Evolutionary conservation across 345 rosid genomes (phyloP).

Genomic region (Eucalyptus caleyi): DNA sequence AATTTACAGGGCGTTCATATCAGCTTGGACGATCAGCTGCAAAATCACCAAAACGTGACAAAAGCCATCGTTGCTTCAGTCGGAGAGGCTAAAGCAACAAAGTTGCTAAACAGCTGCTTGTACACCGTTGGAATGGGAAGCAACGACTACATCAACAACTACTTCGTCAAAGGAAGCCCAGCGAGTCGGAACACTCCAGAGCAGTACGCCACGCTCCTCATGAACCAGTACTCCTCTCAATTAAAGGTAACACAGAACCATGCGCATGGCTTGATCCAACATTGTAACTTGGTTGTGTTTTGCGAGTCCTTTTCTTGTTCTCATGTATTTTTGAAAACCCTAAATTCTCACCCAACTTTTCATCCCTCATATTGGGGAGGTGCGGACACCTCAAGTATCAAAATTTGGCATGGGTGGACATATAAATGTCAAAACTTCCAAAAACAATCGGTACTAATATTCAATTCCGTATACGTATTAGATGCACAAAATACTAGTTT

Average conservation of each 20-base stretch:
- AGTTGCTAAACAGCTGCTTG: constrained; percentile 12
- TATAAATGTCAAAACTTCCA: no score
- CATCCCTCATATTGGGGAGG: not conserved
- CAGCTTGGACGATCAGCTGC: constrained; percentile 24
- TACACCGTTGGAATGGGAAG: constrained; percentile 18
- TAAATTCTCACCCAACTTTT: not conserved
- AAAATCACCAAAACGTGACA: constrained; percentile 2
- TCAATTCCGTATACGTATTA: not conserved
- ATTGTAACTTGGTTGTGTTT: not conserved
- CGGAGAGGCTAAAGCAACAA: not conserved
- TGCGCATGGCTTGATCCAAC: not conserved
- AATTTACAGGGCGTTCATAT: constrained; percentile 31
- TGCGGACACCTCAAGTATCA: no score
- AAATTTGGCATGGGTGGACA: no score
- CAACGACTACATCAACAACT: constrained; percentile 37
- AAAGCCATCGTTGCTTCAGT: not conserved
- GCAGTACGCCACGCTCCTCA: constrained; percentile 5
- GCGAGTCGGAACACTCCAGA: not conserved
- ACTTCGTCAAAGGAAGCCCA: constrained; percentile 4
- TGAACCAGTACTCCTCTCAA: not conserved
- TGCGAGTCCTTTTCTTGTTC: not conserved
- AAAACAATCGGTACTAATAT: not conserved
- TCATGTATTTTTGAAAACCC: not conserved
- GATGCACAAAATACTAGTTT: not conserved
- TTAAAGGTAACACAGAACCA: constrained; percentile 1